Evolutionary conservation across 148 eudicot species (phyloP), one percentile per base, ranked within the genome.

Genomic region (Pharnaceum exiguum): DNA sequence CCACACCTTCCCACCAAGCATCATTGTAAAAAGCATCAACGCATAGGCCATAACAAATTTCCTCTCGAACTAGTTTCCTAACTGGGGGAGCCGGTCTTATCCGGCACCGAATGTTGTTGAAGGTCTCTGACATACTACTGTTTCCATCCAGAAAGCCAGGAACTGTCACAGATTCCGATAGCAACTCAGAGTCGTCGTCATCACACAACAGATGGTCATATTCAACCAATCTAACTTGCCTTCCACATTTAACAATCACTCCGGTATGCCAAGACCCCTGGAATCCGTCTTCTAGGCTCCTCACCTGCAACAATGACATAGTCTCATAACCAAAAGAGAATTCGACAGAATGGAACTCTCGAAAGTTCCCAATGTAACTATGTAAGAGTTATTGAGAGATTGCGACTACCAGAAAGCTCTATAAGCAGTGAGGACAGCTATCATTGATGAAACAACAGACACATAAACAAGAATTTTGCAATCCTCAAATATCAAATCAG

Each of bases 1-100:
- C 63, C 53, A 94, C 96, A 50, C 99, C 99, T 82, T 94, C 99
- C 99, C 99, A 94, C 99, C 99, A 94, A 15, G 95, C 96, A 7
- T 82, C 91, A 2, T 68, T 8, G 24, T 65, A 33, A 64, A 71
- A 81, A 59, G 75, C 73, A 71, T 93, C 99, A 28, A 93, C 96
- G 71, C 96, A 93, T 28, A 65, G 65, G 16, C 95, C 86, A 68
- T 85, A 88, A 12, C 40, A 59, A 31, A 88, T 63, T 52, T 46
- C 25, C 65, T 50, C 62, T 17, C 9, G 29, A 22, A 9, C n/a
- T 51, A 58, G 11, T 28, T 59, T 28, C 35, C 36, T 25, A n/a
- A 11, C 17, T 18, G 71, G 77, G 11, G 83, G 82, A 45, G 50
- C 13, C 31, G 95, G 95, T 69, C 99, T 81, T 60, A 91, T 80